Evolutionary conservation across 1,284 basidiomycete genomes (phyloP).

Genomic region (Coniophora puteana): DNA sequence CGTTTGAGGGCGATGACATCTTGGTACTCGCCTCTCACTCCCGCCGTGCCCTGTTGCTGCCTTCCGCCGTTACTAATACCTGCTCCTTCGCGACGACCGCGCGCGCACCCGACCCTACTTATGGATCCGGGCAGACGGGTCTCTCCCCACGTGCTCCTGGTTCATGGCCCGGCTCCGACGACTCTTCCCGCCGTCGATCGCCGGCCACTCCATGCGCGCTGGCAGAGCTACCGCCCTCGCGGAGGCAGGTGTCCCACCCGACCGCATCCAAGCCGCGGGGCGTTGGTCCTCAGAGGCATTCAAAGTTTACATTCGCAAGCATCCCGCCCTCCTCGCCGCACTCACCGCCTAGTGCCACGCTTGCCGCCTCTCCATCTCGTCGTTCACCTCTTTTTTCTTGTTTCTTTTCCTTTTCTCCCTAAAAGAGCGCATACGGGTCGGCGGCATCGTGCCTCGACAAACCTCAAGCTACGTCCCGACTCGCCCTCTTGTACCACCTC

Average conservation of each 20-base stretch:
- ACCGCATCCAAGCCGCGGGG: conserved; percentile 18
- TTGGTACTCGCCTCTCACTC: too few relatives aligned
- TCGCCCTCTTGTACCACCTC: too few relatives aligned
- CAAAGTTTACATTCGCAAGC: conserved; percentile 21
- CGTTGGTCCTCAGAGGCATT: conserved; percentile 21
- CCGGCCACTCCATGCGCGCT: conserved; percentile 18
- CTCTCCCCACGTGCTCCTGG: conserved; percentile 5
- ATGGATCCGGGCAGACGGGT: conserved; percentile 5
- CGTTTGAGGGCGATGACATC: too few relatives aligned
- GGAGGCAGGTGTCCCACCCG: conserved; percentile 11
- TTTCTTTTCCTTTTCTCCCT: too few relatives aligned
- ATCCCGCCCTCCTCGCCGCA: conserved; percentile 15
- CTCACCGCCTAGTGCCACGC: too few relatives aligned
- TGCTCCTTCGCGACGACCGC: background rate
- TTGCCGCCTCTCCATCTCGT: too few relatives aligned
- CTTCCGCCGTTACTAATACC: too few relatives aligned
- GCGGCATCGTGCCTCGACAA: too few relatives aligned
- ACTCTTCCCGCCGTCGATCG: conserved; percentile 1
- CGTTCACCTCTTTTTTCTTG: too few relatives aligned
- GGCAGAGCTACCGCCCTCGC: conserved; percentile 20
- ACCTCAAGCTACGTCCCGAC: too few relatives aligned
- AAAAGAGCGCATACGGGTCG: too few relatives aligned
- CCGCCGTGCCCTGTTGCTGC: too few relatives aligned
- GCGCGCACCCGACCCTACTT: conserved; percentile 5
- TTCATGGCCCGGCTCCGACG: conserved; percentile 3